phyloP scores from a whole-genome alignment of 2,329 filamentous ascomycete species.

The Colletotrichum euphorbiae region DNA sequence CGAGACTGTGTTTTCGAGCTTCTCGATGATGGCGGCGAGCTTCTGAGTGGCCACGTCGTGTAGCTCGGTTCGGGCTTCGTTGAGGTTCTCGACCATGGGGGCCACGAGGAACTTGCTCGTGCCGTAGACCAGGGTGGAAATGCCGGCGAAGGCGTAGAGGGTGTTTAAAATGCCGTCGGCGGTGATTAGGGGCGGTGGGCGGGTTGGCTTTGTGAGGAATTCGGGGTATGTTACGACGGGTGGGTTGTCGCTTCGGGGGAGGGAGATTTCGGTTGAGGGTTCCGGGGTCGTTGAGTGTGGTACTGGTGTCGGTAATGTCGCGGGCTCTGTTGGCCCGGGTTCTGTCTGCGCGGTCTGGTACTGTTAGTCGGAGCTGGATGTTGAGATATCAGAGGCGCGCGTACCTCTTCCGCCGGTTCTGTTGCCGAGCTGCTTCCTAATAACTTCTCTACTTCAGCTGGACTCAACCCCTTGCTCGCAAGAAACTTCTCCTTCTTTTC shows the following conservation, averaged over 20 bases:
- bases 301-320: slow-evolving; percentile 6
- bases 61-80: slow-evolving; percentile 64
- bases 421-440: slow-evolving; percentile 54
- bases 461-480: slow-evolving; percentile 77
- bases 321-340: slow-evolving; percentile 26
- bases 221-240: slow-evolving; percentile 79
- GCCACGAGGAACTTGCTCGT: slow-evolving; percentile 75
- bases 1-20: slow-evolving; percentile 70
- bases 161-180: slow-evolving; percentile 68
- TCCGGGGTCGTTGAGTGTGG: slow-evolving; percentile 8
- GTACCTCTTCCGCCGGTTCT: slow-evolving; percentile 17
- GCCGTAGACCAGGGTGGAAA: slow-evolving; percentile 76
- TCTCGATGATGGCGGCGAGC: slow-evolving; percentile 59
- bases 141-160: slow-evolving; percentile 66
- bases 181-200: slow-evolving; percentile 72
- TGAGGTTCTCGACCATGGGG: slow-evolving; percentile 68
- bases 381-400: neutral
- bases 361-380: slow-evolving; percentile 1
- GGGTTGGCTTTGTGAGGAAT: slow-evolving; percentile 69
- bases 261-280: slow-evolving; percentile 5
- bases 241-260: slow-evolving; percentile 54
- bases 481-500: slow-evolving; percentile 84
- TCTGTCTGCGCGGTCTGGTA: slow-evolving; percentile 5
- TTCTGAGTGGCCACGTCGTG: slow-evolving; percentile 60
- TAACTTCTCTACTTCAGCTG: slow-evolving; percentile 75